Conservation (phyloP, 2,329 filamentous ascomycete genomes). For the Epichloe scottii region DNA sequence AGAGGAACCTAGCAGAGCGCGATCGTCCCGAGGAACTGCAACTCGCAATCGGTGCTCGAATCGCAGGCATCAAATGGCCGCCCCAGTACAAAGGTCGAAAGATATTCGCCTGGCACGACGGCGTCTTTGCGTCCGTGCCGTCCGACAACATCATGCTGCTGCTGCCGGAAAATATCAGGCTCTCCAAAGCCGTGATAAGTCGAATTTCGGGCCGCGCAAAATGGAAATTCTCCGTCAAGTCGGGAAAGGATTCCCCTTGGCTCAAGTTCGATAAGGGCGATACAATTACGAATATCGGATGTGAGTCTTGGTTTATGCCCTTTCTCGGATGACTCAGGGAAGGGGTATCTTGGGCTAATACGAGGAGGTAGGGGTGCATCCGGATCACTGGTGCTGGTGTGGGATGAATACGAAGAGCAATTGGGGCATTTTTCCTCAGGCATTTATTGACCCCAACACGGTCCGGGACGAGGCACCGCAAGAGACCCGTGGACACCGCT, state of each 20-base stretch:
- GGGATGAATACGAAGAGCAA: constrained; percentile 38
- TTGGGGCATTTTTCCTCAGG: constrained; percentile 40
- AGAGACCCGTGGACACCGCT: background rate
- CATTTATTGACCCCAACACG: constrained; percentile 33
- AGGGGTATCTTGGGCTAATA: constrained; percentile 3
- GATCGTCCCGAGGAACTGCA: constrained; percentile 28
- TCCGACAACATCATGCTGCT: constrained; percentile 35
- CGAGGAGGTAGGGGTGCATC: constrained; percentile 25
- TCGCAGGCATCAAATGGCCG: constrained; percentile 40
- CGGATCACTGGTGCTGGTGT: constrained; percentile 44
- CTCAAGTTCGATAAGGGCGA: constrained; percentile 55
- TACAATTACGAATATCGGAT: constrained; percentile 50
- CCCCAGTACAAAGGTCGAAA: constrained; percentile 40
- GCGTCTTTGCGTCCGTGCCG: constrained; percentile 35
- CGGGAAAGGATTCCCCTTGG: constrained; percentile 33
- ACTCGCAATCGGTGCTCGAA: constrained; percentile 33
- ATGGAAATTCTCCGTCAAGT: constrained; percentile 40
- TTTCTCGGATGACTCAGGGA: background rate
- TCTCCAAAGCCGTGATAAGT: constrained; percentile 33
- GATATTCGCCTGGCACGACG: constrained; percentile 44
- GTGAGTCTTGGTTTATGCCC: constrained; percentile 23
- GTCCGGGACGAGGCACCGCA: constrained; percentile 21
- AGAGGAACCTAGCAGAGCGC: constrained; percentile 30
- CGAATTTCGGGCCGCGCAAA: constrained; percentile 34
- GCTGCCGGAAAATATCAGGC: constrained; percentile 30